These are phyloP conservation scores for Kwoniella shandongensis DNA, from an alignment of 768 basidiomycete species.

Conservation along the genomic window DNA sequence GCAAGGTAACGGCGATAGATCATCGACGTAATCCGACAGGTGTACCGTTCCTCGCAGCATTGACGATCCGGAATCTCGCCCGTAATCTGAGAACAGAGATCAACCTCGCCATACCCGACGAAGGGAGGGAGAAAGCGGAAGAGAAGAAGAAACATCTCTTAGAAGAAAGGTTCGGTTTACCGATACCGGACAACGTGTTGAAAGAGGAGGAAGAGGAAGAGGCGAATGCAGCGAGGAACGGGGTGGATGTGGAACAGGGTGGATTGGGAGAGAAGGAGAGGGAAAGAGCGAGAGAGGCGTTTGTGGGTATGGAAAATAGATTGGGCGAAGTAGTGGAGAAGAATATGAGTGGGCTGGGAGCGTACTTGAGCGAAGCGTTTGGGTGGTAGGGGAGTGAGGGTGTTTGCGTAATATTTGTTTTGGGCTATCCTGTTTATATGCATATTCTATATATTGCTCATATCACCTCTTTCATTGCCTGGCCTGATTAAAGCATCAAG, in stretches of 20 bases:
- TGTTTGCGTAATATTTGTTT: not conserved
- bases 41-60: conserved; percentile 65
- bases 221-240: conserved; percentile 17
- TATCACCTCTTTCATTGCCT: no score
- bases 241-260: conserved; percentile 1
- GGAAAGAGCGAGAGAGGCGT: conserved; percentile 66
- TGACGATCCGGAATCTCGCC: conserved; percentile 80
- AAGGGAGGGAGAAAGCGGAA: conserved; percentile 11
- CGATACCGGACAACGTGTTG: conserved; percentile 62
- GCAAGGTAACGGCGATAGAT: conserved; percentile 56
- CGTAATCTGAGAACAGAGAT: conserved; percentile 61
- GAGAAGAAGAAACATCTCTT: conserved; percentile 54
- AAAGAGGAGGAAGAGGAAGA: conserved; percentile 64
- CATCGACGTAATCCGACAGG: conserved; percentile 63
- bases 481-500: no score
- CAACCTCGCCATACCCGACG: conserved; percentile 10
- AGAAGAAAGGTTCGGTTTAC: conserved; percentile 87
- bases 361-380: conserved; percentile 38
- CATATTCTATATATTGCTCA: no score
- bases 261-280: conserved; percentile 5
- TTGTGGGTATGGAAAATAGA: conserved; percentile 62
- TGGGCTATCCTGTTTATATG: no score
- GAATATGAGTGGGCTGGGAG: conserved; percentile 39
- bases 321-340: conserved; percentile 61
- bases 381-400: conserved; percentile 31